A percentile compares a stretch with the other conserved stretches of the same genome.
Conservation (phyloP, 2,329 filamentous ascomycete species). For the Aspergillus carbonarius region DNA sequence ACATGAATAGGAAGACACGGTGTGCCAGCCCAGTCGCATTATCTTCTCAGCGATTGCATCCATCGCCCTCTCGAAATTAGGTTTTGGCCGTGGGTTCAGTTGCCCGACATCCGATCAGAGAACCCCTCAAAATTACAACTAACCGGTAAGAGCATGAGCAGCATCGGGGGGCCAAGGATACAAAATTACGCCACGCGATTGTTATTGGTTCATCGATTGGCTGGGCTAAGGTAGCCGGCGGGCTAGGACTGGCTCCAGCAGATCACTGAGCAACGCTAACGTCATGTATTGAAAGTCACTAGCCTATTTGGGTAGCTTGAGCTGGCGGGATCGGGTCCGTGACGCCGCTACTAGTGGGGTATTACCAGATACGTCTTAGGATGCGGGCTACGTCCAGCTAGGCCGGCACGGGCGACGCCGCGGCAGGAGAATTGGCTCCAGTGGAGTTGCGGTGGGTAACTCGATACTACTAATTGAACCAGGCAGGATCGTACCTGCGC, state of each 20-base stretch:
- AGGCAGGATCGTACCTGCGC: background rate
- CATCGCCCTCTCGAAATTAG: background rate
- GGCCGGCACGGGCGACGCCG: background rate
- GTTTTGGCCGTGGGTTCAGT: background rate
- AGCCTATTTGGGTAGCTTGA: background rate
- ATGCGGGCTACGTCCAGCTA: background rate
- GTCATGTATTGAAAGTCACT: slow-evolving; percentile 4
- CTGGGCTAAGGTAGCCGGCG: slow-evolving; percentile 14
- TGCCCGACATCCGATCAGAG: background rate
- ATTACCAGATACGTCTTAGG: background rate
- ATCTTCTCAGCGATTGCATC: background rate
- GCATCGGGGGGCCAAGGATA: slow-evolving; percentile 8
- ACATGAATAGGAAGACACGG: background rate
- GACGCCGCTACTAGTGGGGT: background rate
- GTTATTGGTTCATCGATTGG: slow-evolving; percentile 16
- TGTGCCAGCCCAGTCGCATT: background rate
- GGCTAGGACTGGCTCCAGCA: slow-evolving; percentile 11
- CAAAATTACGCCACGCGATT: slow-evolving; percentile 10
- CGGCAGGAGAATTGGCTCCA: background rate
- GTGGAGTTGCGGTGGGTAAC: background rate
- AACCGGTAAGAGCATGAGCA: background rate
- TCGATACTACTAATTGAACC: background rate
- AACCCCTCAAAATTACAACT: background rate
- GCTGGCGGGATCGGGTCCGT: background rate
- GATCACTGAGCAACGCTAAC: slow-evolving; percentile 12